These are phyloP conservation scores for Mrakia gelida DNA, from an alignment of 768 basidiomycete species.

Conservation along the genomic window DNA sequence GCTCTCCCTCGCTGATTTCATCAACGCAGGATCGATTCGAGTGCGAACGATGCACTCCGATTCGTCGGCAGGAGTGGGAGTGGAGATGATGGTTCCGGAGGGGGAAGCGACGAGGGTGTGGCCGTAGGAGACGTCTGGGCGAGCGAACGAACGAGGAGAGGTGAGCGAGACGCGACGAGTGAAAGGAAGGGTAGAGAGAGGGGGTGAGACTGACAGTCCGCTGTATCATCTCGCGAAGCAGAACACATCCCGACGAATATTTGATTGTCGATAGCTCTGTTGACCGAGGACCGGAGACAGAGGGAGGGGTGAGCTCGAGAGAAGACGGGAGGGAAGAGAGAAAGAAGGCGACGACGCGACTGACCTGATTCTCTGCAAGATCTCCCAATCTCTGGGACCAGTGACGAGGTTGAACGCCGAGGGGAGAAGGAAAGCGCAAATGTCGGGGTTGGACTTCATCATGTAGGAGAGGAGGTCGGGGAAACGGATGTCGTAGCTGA, in stretches of 20 bases:
- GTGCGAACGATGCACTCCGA: conserved; percentile 32
- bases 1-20: conserved; percentile 3
- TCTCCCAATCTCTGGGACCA: conserved; percentile 33
- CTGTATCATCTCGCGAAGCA: conserved; percentile 19
- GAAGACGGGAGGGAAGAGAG: neutral
- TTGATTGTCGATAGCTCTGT: conserved; percentile 33
- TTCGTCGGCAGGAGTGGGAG: conserved; percentile 31
- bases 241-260: conserved; percentile 34
- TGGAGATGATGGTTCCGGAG: conserved; percentile 31
- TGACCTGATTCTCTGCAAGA: conserved; percentile 25
- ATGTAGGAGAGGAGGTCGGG: conserved; percentile 16
- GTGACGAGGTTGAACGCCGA: conserved; percentile 32
- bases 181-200: neutral
- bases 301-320: neutral
- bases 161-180: neutral
- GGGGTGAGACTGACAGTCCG: conserved; percentile 15
- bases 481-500: conserved; percentile 34
- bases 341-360: neutral
- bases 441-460: conserved; percentile 16
- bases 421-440: conserved; percentile 31
- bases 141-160: neutral
- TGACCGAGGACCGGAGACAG: neutral
- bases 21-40: conserved; percentile 11
- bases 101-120: conserved; percentile 31
- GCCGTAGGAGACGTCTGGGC: conserved; percentile 32